These are phyloP conservation scores for Emergomyces pasteurianus DNA, from an alignment of 2,329 filamentous ascomycete genomes.

Conservation along the genomic window DNA sequence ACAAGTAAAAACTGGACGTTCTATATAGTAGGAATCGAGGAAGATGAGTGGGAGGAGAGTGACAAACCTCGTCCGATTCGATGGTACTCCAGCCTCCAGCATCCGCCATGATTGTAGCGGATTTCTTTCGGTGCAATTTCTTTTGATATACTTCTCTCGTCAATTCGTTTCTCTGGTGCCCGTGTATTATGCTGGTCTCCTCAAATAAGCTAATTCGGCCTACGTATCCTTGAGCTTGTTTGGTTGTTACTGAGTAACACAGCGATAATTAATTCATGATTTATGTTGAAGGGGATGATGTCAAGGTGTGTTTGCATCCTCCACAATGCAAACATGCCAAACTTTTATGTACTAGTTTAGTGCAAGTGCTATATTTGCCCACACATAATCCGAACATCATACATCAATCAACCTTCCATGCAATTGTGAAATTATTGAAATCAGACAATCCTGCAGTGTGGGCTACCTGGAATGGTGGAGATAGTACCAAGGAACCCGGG, in stretches of 20 bases:
- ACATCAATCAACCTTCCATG: no score
- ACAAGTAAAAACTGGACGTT: background rate
- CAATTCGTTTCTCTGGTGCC: background rate
- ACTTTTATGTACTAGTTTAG: no score
- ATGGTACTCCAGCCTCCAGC: conserved; percentile 83
- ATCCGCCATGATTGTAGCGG: conserved; percentile 48
- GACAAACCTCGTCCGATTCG: conserved; percentile 81
- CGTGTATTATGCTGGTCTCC: background rate
- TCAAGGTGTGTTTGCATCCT: background rate
- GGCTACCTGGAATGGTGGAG: no score
- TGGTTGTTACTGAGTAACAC: background rate
- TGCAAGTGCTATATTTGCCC: no score
- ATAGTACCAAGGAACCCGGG: no score
- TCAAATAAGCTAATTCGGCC: background rate
- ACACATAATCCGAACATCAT: no score
- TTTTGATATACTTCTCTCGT: background rate
- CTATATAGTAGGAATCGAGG: background rate
- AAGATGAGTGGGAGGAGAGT: background rate
- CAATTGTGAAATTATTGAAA: no score
- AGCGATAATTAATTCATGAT: background rate
- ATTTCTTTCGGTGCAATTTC: background rate
- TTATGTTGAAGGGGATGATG: background rate
- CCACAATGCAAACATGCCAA: background rate
- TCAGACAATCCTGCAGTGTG: no score
- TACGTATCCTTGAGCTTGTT: background rate